phyloP scores from a whole-genome alignment of 2,329 filamentous ascomycete genomes.

The Diaporthe batatas region DNA sequence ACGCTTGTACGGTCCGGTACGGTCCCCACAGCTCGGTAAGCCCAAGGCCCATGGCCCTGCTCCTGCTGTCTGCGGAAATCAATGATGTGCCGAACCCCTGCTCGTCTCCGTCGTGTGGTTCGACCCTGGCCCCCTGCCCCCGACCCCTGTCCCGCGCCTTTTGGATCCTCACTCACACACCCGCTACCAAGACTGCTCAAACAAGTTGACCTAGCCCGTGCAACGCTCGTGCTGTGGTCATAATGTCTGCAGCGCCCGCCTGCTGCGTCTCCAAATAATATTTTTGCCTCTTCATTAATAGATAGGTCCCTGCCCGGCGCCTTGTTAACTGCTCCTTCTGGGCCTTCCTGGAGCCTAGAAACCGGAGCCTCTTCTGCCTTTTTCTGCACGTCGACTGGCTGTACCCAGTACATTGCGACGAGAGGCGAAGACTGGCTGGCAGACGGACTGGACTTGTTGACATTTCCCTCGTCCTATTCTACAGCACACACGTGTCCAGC shows the following conservation, averaged over 20 bases:
- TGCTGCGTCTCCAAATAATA: not conserved
- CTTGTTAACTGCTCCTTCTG: not conserved
- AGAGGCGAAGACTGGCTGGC: not conserved
- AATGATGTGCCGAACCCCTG: slow-evolving; percentile 13
- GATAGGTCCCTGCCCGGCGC: slow-evolving; percentile 6
- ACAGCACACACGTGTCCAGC: not conserved
- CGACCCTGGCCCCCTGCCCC: not conserved
- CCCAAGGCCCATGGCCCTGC: slow-evolving; percentile 13
- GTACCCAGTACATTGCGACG: slow-evolving; percentile 13
- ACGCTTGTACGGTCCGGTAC: not conserved
- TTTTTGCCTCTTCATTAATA: slow-evolving; percentile 16
- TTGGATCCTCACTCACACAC: slow-evolving; percentile 14
- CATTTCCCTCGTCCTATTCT: too few relatives aligned
- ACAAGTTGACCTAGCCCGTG: slow-evolving; percentile 2
- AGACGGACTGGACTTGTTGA: slow-evolving; percentile 10
- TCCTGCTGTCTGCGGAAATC: slow-evolving; percentile 24
- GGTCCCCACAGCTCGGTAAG: slow-evolving; percentile 23
- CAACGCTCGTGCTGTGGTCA: slow-evolving; percentile 25
- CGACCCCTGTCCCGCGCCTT: not conserved
- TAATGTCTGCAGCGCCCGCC: slow-evolving; percentile 10
- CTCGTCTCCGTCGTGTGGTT: not conserved
- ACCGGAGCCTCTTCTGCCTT: slow-evolving; percentile 15
- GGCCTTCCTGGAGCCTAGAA: not conserved
- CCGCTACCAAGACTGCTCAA: slow-evolving; percentile 9
- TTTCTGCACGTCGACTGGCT: slow-evolving; percentile 16